Conservation (phyloP, 306 rosid genomes). For the Cajanus cajan region DNA sequence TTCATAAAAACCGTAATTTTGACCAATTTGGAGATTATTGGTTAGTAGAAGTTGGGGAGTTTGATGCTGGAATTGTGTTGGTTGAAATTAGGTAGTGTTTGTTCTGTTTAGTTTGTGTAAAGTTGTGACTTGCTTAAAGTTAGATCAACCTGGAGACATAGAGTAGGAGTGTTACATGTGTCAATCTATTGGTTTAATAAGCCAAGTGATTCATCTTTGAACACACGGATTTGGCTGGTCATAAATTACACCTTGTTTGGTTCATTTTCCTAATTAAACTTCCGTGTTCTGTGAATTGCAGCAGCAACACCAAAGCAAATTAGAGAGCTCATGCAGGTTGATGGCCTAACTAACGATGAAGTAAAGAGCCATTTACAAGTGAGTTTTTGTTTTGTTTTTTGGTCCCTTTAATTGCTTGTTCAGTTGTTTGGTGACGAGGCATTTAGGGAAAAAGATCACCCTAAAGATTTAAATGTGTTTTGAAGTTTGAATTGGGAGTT, state of each 20-base stretch:
- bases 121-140: slow-evolving; percentile 18
- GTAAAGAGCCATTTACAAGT: slow-evolving; percentile 99
- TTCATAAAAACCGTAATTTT: slow-evolving; percentile 6
- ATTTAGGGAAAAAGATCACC: background rate
- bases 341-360: slow-evolving; percentile 97
- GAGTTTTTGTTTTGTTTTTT: slow-evolving; percentile 25
- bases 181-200: slow-evolving; percentile 16
- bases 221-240: slow-evolving; percentile 6
- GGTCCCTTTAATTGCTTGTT: background rate
- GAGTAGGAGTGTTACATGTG: background rate
- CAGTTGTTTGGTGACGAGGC: background rate
- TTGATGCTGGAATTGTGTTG: slow-evolving; percentile 22
- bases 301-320: slow-evolving; percentile 99
- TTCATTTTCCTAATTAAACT: slow-evolving; percentile 31
- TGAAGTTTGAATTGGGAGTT: slow-evolving; percentile 19
- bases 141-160: slow-evolving; percentile 22
- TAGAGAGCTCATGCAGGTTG: slow-evolving; percentile 97
- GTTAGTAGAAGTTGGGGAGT: slow-evolving; percentile 6
- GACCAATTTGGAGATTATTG: slow-evolving; percentile 9
- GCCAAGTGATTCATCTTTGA: slow-evolving; percentile 5
- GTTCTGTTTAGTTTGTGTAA: slow-evolving; percentile 2
- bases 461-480: background rate
- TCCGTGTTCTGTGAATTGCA: slow-evolving; percentile 38
- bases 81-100: slow-evolving; percentile 22
- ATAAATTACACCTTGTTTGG: background rate